phyloP scores from a whole-genome alignment of 2,329 filamentous ascomycete genomes.

The Rosellinia necatrix region DNA sequence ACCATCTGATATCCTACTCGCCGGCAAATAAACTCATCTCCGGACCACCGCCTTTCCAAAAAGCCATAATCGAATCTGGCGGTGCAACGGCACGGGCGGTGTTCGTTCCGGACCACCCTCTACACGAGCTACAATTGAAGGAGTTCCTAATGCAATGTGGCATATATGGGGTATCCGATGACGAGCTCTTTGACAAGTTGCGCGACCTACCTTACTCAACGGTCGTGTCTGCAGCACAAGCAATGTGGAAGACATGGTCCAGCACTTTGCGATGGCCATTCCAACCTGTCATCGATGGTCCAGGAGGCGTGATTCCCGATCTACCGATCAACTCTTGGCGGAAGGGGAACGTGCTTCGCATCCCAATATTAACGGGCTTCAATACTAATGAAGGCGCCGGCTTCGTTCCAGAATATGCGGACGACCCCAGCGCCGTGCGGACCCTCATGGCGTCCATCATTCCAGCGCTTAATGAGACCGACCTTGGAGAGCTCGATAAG shows the following conservation, averaged over 20 bases:
- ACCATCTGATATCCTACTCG: conserved; percentile 63
- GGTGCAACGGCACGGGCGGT: conserved; percentile 60
- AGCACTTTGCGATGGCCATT: conserved; percentile 63
- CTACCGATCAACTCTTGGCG: conserved; percentile 65
- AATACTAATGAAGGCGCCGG: conserved; percentile 70
- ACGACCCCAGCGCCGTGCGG: conserved; percentile 57
- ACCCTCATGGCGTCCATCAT: conserved; percentile 66
- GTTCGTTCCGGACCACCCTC: conserved; percentile 56
- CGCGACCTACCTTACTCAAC: conserved; percentile 46
- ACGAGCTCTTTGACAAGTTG: conserved; percentile 57
- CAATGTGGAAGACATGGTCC: conserved; percentile 51
- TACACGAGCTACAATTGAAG: conserved; percentile 60
- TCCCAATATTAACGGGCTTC: conserved; percentile 71
- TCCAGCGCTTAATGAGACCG: conserved; percentile 56
- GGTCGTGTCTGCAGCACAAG: conserved; percentile 48
- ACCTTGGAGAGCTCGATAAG: conserved; percentile 58
- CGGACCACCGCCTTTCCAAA: conserved; percentile 51
- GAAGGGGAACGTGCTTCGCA: conserved; percentile 54
- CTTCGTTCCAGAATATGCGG: conserved; percentile 61
- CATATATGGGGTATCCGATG: conserved; percentile 53
- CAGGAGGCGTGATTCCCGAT: conserved; percentile 57
- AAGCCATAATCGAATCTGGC: conserved; percentile 62
- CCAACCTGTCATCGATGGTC: conserved; percentile 69
- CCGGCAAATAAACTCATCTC: conserved; percentile 41
- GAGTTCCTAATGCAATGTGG: conserved; percentile 58